Percentiles rank a stretch among this genome's conserved stretches.
Evolutionary conservation across 805 yeast genomes (phyloP).

Genomic region (Candida dajiaensis): DNA sequence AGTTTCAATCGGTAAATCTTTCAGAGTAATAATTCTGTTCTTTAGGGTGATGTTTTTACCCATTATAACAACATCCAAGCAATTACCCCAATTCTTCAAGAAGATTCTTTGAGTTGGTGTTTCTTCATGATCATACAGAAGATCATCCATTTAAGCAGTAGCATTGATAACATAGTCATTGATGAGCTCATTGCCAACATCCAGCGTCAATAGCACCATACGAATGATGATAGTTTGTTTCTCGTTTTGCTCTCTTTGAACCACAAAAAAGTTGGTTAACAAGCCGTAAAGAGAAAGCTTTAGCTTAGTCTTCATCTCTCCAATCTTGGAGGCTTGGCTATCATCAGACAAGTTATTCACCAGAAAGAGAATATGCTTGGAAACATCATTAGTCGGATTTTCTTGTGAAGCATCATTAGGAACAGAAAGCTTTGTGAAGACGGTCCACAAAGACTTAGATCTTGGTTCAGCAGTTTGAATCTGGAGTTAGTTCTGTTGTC

Average conservation of each 20-base stretch:
- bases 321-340: constrained; percentile 54
- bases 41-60: constrained; percentile 72
- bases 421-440: constrained; percentile 34
- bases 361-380: constrained; percentile 74
- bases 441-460: constrained; percentile 36
- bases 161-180: constrained; percentile 57
- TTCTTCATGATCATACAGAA: constrained; percentile 49
- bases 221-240: constrained; percentile 81
- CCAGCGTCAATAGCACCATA: constrained; percentile 63
- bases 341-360: constrained; percentile 82
- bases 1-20: constrained; percentile 76
- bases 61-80: constrained; percentile 83
- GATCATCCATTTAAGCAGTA: constrained; percentile 51
- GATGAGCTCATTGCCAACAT: constrained; percentile 50
- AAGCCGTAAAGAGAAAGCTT: constrained; percentile 59
- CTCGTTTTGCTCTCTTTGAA: constrained; percentile 82
- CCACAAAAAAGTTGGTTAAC: constrained; percentile 82
- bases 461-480: constrained; percentile 11
- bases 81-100: constrained; percentile 80
- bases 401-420: constrained; percentile 43
- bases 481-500: constrained; percentile 9
- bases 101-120: constrained; percentile 62
- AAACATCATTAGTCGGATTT: constrained; percentile 58
- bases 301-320: constrained; percentile 54
- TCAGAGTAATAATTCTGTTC: constrained; percentile 69